Conservation (phyloP, 1,284 basidiomycete genomes). For the Apiotrichum montevideense region DNA sequence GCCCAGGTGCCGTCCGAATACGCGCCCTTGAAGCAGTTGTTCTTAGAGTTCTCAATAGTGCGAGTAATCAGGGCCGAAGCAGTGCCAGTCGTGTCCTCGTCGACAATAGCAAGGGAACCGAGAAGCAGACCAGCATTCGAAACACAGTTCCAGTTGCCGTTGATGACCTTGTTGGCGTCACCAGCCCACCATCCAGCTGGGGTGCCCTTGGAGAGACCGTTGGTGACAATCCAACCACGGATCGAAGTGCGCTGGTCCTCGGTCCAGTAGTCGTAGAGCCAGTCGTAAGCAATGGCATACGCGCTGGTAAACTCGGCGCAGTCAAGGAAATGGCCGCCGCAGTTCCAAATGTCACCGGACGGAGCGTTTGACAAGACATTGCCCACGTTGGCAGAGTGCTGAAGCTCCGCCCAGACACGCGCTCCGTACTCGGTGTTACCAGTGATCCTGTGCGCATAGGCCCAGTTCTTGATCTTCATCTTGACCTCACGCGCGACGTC, state of each 20-base stretch:
- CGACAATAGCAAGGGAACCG: conserved; percentile 81
- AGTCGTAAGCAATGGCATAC: conserved; percentile 91
- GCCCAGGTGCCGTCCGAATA: conserved; percentile 83
- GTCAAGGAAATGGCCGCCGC: conserved; percentile 80
- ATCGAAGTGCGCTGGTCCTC: conserved; percentile 66
- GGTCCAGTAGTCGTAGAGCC: conserved; percentile 78
- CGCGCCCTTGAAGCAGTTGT: conserved; percentile 65
- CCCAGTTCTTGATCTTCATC: conserved; percentile 83
- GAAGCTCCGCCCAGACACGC: conserved; percentile 73
- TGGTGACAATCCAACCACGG: conserved; percentile 65
- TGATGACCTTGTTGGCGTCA: conserved; percentile 28
- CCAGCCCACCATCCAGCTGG: conserved; percentile 50
- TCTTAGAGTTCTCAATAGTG: conserved; percentile 42
- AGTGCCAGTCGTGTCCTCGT: conserved; percentile 70
- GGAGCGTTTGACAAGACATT: conserved; percentile 38
- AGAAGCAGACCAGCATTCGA: conserved; percentile 87
- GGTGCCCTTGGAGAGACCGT: conserved; percentile 67
- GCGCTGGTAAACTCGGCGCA: conserved; percentile 80
- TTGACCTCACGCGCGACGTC: conserved; percentile 88
- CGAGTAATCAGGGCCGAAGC: conserved; percentile 61
- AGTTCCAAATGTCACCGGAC: conserved; percentile 80
- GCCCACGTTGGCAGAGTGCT: conserved; percentile 32
- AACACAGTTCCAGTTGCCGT: conserved; percentile 94
- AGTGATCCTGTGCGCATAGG: conserved; percentile 84
- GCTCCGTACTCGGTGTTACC: conserved; percentile 80